Evolutionary conservation across 345 rosid species (phyloP).

Genomic region (Erysimum cheiranthoides): DNA sequence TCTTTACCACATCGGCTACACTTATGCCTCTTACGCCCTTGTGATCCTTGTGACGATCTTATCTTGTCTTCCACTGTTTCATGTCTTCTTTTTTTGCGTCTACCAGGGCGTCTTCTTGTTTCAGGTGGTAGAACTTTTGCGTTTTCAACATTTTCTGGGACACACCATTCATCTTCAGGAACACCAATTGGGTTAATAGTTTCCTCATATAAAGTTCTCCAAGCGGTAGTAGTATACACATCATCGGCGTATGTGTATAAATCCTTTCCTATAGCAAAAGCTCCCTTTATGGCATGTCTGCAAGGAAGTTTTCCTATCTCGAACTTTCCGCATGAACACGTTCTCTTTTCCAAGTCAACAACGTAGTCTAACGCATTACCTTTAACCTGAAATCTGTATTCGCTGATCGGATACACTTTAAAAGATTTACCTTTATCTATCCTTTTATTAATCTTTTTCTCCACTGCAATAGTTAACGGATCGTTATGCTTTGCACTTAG

Average conservation of each 20-base stretch:
- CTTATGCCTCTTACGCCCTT: no score
- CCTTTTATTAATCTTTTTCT: not conserved
- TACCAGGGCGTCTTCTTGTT: no score
- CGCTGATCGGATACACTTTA: no score
- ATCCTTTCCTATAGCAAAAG: not conserved
- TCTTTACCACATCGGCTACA: no score
- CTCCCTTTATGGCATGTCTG: not conserved
- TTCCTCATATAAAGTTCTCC: not conserved
- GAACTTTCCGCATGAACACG: slow-evolving; percentile 9
- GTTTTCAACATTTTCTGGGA: no score
- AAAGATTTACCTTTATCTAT: not conserved
- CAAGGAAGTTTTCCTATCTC: not conserved
- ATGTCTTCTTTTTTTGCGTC: no score
- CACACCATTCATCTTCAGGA: not conserved
- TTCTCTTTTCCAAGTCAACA: slow-evolving; percentile 6
- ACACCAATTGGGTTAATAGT: not conserved
- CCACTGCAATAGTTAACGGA: not conserved
- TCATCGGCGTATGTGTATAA: not conserved
- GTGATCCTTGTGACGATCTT: no score
- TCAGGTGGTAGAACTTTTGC: no score
- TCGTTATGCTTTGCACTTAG: not conserved
- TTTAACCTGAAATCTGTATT: not conserved
- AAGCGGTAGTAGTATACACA: not conserved
- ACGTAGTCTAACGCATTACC: not conserved
- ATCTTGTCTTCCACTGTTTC: no score